Percentiles rank a stretch among this genome's conserved stretches.
phyloP scores from a whole-genome alignment of 2,329 filamentous ascomycete genomes.

The Aspergillus sp. region DNA sequence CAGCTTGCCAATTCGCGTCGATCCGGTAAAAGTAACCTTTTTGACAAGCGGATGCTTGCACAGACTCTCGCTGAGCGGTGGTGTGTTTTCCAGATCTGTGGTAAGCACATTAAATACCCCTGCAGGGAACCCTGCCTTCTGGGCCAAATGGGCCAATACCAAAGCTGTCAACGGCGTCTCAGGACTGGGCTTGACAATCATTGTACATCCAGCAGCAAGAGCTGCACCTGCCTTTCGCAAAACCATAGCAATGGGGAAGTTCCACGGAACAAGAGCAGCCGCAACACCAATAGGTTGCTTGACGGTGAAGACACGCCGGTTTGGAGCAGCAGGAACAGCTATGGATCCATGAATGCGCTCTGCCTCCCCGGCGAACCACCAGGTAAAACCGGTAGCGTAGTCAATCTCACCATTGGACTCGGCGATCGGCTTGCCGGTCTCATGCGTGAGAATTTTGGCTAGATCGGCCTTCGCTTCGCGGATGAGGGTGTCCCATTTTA shows the following conservation, averaged over 20 bases:
- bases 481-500: constrained; percentile 66
- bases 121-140: constrained; percentile 56
- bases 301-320: constrained; percentile 66
- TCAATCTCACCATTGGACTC: constrained; percentile 58
- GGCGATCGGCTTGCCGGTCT: constrained; percentile 58
- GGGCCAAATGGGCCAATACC: constrained; percentile 53
- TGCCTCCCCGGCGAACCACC: constrained; percentile 63
- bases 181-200: constrained; percentile 71
- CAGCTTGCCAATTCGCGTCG: constrained; percentile 62
- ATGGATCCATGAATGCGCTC: constrained; percentile 64
- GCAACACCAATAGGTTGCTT: constrained; percentile 73
- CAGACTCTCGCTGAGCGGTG: constrained; percentile 49
- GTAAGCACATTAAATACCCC: constrained; percentile 64
- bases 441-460: constrained; percentile 62
- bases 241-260: constrained; percentile 69
- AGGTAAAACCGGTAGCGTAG: constrained; percentile 54
- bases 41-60: constrained; percentile 58
- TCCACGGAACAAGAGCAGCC: constrained; percentile 70
- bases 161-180: constrained; percentile 63
- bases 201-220: constrained; percentile 70
- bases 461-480: constrained; percentile 62
- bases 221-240: constrained; percentile 67
- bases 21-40: constrained; percentile 62
- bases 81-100: constrained; percentile 45
- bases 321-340: constrained; percentile 59